A percentile compares a stretch with the other conserved stretches of the same genome.
phyloP scores from a whole-genome alignment of 1,284 basidiomycete genomes.

The Irpex rosettiformis region DNA sequence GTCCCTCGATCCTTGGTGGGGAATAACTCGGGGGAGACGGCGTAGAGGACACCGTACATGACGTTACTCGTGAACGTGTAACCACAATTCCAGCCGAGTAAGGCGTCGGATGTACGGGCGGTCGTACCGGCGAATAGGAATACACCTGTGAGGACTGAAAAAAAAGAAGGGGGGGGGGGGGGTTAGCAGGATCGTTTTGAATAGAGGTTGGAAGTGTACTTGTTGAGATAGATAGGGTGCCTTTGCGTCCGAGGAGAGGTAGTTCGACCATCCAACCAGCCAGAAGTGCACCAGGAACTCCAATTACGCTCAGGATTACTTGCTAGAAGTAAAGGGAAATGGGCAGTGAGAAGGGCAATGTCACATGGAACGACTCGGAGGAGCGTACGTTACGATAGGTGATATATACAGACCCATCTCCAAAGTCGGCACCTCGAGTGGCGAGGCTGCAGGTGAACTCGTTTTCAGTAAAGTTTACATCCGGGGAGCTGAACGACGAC shows the following conservation, averaged over 20 bases:
- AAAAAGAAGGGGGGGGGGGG: conserved; percentile 6
- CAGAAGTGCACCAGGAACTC: conserved; percentile 62
- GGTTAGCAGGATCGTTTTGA: not conserved
- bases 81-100: conserved; percentile 74
- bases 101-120: conserved; percentile 53
- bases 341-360: too few relatives aligned
- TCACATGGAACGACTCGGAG: conserved; percentile 1
- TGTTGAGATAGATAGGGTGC: conserved; percentile 60
- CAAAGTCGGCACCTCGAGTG: conserved; percentile 59
- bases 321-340: conserved; percentile 39
- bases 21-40: conserved; percentile 65
- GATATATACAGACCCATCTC: conserved; percentile 57
- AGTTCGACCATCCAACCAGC: conserved; percentile 61
- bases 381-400: conserved; percentile 65
- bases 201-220: conserved; percentile 26
- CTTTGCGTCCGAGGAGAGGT: conserved; percentile 56
- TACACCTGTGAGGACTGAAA: conserved; percentile 55
- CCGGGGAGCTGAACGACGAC: conserved; percentile 19
- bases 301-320: conserved; percentile 66
- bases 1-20: conserved; percentile 71
- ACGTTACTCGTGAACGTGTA: conserved; percentile 62
- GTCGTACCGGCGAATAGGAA: conserved; percentile 72
- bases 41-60: conserved; percentile 75
- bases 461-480: not conserved
- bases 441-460: conserved; percentile 38